Percentiles rank a stretch among this genome's conserved stretches.
Conservation (phyloP, 768 basidiomycete species). For the Neoboletus magnificus region DNA sequence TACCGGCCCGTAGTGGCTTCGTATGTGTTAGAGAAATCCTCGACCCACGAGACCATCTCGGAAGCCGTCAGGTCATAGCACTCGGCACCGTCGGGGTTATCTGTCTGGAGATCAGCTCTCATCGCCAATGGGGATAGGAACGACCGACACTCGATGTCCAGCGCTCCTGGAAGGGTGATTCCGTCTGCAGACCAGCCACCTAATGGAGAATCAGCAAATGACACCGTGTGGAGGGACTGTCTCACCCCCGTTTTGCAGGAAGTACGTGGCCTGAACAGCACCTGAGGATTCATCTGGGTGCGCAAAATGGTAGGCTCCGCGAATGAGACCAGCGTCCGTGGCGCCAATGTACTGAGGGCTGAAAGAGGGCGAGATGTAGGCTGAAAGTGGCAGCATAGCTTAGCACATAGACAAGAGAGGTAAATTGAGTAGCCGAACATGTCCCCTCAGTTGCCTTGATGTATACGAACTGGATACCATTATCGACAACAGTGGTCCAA, state of each 20-base stretch:
- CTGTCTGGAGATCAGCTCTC: constrained; percentile 27
- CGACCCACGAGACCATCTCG: constrained; percentile 62
- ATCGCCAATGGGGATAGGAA: neutral
- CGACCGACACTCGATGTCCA: constrained; percentile 58
- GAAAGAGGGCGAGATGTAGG: constrained; percentile 32
- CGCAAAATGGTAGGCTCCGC: constrained; percentile 62
- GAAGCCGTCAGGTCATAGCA: constrained; percentile 55
- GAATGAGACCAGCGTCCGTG: constrained; percentile 52
- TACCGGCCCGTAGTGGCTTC: constrained; percentile 46
- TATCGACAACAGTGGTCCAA: constrained; percentile 49
- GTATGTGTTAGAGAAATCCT: constrained; percentile 61
- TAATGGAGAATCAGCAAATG: constrained; percentile 10
- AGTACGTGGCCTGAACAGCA: constrained; percentile 56
- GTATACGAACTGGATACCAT: constrained; percentile 53
- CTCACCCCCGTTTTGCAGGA: constrained; percentile 54
- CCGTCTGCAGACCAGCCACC: constrained; percentile 56
- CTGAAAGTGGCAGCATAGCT: constrained; percentile 6
- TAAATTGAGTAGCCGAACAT: constrained; percentile 30
- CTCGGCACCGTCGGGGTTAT: constrained; percentile 47
- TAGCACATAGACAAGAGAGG: neutral
- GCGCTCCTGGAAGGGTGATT: constrained; percentile 58
- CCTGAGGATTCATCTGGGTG: constrained; percentile 52
- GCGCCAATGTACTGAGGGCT: constrained; percentile 54
- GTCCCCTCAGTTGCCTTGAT: constrained; percentile 70
- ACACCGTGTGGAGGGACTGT: neutral